These are phyloP conservation scores for Aureobasidium sp. DNA, from an alignment of 2,329 filamentous ascomycete genomes.

Conservation along the genomic window DNA sequence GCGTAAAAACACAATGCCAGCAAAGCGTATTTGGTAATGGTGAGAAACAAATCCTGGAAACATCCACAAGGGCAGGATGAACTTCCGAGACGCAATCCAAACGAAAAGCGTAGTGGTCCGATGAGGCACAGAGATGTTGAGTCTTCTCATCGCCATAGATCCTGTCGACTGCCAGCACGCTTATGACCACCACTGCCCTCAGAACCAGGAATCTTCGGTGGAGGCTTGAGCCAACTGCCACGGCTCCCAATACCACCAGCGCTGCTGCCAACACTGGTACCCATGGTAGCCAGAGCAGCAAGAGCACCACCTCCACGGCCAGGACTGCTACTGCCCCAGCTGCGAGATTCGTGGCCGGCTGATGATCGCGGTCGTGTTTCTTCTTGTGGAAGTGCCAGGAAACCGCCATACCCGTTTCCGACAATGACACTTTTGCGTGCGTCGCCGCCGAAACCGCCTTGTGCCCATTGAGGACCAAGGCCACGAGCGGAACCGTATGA, in stretches of 20 bases:
- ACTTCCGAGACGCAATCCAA: neutral
- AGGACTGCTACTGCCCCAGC: conserved; percentile 4
- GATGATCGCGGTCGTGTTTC: conserved; percentile 28
- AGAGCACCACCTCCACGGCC: conserved; percentile 16
- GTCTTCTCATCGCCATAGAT: conserved; percentile 23
- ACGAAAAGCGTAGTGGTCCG: neutral
- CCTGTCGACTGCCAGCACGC: conserved; percentile 25
- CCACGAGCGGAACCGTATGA: conserved; percentile 38
- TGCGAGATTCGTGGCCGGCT: conserved; percentile 4
- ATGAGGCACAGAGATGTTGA: neutral
- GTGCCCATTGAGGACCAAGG: conserved; percentile 45
- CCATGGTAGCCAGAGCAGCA: conserved; percentile 13
- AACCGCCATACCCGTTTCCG: conserved; percentile 59
- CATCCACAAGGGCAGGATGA: neutral
- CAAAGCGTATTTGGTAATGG: neutral
- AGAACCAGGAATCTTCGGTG: conserved; percentile 19
- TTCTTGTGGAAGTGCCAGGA: conserved; percentile 53
- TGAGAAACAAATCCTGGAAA: neutral
- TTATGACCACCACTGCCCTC: conserved; percentile 17
- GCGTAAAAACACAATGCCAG: neutral
- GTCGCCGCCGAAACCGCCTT: conserved; percentile 41
- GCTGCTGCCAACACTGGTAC: conserved; percentile 10
- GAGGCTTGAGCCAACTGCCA: conserved; percentile 20
- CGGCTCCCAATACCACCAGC: conserved; percentile 9
- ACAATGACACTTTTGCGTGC: conserved; percentile 55